Evolutionary conservation across 1,284 basidiomycete genomes (phyloP), one percentile per base, ranked within the genome.

Genomic region (Agroathelia rolfsii): DNA sequence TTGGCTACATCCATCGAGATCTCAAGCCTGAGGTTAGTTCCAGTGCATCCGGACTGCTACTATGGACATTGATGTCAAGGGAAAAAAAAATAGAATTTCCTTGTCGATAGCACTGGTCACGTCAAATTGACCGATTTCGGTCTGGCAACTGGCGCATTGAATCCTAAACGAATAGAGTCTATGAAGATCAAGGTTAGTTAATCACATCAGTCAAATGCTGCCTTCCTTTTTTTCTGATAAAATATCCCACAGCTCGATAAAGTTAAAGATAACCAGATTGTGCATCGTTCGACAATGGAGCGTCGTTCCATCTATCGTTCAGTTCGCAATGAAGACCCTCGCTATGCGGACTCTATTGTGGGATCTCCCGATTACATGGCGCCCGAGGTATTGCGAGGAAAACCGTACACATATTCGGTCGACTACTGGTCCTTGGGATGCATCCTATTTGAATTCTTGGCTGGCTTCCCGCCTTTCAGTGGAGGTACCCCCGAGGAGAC

Each of bases 121-220:
- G 94, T 98, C 55, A 98, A 98, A 60, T 66, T 99, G 28, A 98
- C 95, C 5, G 95, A 99, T 58, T 99, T 98, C 55, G 95, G 95
- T 29, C 70, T 99, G 9, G 95, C 95, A 1, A 95, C 95, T 1
- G 95, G 95, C 21, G 88, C 93, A 1, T 66, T 99, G 36, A 97
- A 94, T 56, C 95, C 95, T 0, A 84, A 78, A 44, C 80, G 89
- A 39, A 97, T 99, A 45, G 93, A 98, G 50, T 89, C 88, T 5
- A 67, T 98, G 42, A 93, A 86, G 63, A 69, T 88, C 51, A 94
- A 90, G 69, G 87, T 87, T 41, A 15, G 64, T 34, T n/a, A n/a
- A 16, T 29, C 10, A 25, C 19, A n/a, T 26, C n/a, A 33, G 13
- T 18, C 20, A 7, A 30, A 13, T 23, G 9, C n/a, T 35, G n/a